Evolutionary conservation across 768 basidiomycete species (phyloP), one percentile per base, ranked within the genome.

Genomic region (Mycena latifolia): DNA sequence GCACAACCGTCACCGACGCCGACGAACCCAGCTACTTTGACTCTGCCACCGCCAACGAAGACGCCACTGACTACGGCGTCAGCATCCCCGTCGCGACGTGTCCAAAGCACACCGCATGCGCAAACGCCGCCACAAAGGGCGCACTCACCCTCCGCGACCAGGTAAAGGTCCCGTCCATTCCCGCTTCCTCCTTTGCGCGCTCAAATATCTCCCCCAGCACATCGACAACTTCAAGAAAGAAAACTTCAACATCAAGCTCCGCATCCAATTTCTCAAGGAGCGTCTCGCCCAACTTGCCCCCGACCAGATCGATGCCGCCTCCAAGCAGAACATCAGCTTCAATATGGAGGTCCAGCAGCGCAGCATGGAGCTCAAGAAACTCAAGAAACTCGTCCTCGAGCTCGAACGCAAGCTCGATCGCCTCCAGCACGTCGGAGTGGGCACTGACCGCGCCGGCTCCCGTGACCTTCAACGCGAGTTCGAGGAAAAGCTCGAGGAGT

Each of bases 211-310:
- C n/a, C n/a, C n/a, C n/a, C n/a, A n/a, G n/a, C n/a, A n/a, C n/a
- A n/a, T n/a, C n/a, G n/a, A n/a, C n/a, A n/a, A n/a, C n/a, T n/a
- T n/a, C n/a, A n/a, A n/a, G n/a, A n/a, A n/a, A n/a, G 78, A 77
- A 11, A 85, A n/a, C n/a, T n/a, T n/a, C n/a, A 85, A 91, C 73
- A 90, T 99, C 75, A 98, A 98, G 77, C 87, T 99, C 55, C 93
- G 95, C 63, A 93, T 98, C 4, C 95, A 97, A 74, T 97, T 98
- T 75, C 87, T 98, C 46, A 94, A 98, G 77, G 95, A 99, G 73
- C 91, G 94, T 47, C 86, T 99, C 18, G 91, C 92, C 2, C 89
- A 94, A 71, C 88, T 96, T 50, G 92, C 93, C 0, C 95, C 95
- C 0, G 95, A 97, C 76, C 92, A 98, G 73, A 92, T 96, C 76